Evolutionary conservation across 2,329 filamentous ascomycete genomes (phyloP).

Genomic region (Aspergillus alliaceus): DNA sequence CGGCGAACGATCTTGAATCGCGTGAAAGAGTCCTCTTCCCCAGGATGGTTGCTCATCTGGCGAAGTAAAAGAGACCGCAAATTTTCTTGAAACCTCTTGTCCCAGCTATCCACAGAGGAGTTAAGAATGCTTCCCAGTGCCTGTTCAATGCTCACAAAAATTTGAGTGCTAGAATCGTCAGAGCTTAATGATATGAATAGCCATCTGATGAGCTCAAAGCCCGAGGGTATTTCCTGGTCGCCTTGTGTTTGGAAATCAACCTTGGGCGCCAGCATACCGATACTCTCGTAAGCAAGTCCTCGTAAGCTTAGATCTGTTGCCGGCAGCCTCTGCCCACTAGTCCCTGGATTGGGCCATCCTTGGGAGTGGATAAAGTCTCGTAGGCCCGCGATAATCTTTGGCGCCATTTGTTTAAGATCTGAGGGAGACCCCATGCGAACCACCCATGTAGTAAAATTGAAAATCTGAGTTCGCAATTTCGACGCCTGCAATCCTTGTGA

Average conservation of each 20-base stretch:
- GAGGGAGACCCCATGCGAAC: conserved; percentile 67
- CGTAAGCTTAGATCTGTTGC: conserved; percentile 67
- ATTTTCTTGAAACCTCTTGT: conserved; percentile 41
- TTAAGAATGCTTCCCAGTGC: conserved; percentile 77
- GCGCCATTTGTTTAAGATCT: conserved; percentile 65
- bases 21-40: conserved; percentile 38
- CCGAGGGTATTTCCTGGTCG: conserved; percentile 45
- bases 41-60: conserved; percentile 60
- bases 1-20: conserved; percentile 61
- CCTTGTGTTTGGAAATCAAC: conserved; percentile 37
- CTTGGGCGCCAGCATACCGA: conserved; percentile 70
- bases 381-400: conserved; percentile 67
- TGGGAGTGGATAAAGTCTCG: conserved; percentile 73
- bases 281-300: conserved; percentile 83
- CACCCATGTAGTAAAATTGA: conserved; percentile 84
- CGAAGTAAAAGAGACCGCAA: conserved; percentile 62
- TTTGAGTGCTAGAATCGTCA: conserved; percentile 70
- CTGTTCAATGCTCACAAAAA: conserved; percentile 85
- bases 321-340: conserved; percentile 54
- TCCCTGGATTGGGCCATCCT: conserved; percentile 72
- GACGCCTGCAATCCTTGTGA: conserved; percentile 69
- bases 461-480: conserved; percentile 79
- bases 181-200: conserved; percentile 80
- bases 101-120: conserved; percentile 52
- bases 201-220: conserved; percentile 63